These are phyloP conservation scores for Cylindrodendrum hubeiense DNA, from an alignment of 2,329 filamentous ascomycete genomes.

Conservation along the genomic window DNA sequence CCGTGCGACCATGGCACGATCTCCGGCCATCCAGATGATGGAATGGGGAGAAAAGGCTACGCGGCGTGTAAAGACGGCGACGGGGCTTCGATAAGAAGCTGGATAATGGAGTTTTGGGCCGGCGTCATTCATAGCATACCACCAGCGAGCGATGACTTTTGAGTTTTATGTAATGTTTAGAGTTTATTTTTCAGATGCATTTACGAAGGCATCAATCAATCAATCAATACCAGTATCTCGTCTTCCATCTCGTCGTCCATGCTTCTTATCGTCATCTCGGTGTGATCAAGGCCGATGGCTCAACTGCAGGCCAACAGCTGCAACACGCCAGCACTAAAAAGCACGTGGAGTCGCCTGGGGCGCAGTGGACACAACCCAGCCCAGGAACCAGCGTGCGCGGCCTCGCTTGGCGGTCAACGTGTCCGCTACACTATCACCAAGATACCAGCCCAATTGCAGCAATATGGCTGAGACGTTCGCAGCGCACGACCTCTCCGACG, in stretches of 20 bases:
- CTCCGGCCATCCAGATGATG: constrained; percentile 38
- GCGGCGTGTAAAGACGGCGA: constrained; percentile 32
- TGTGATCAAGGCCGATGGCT: neutral
- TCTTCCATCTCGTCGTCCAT: too few relatives aligned
- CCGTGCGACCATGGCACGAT: constrained; percentile 33
- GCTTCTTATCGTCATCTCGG: too few relatives aligned
- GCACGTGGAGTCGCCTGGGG: constrained; percentile 5
- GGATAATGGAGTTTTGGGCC: neutral
- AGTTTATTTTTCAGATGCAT: neutral
- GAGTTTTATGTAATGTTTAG: neutral
- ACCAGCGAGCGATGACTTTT: neutral
- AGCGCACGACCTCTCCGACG: constrained; percentile 52
- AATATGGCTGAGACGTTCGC: constrained; percentile 37
- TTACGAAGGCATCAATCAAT: neutral
- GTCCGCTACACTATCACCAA: constrained; percentile 10
- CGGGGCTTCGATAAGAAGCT: constrained; percentile 30
- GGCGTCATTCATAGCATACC: constrained; percentile 2
- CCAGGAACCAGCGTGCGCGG: neutral
- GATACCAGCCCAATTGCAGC: neutral
- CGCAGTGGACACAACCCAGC: neutral
- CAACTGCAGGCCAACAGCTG: too few relatives aligned
- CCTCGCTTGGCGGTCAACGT: constrained; percentile 8
- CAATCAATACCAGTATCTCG: neutral
- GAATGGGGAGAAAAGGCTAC: constrained; percentile 37
- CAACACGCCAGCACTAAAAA: neutral